Percentiles rank a stretch among this genome's conserved stretches.
These are phyloP conservation scores for Teunomyces aglyptinius DNA, from an alignment of 805 yeast species.

Conservation along the genomic window DNA sequence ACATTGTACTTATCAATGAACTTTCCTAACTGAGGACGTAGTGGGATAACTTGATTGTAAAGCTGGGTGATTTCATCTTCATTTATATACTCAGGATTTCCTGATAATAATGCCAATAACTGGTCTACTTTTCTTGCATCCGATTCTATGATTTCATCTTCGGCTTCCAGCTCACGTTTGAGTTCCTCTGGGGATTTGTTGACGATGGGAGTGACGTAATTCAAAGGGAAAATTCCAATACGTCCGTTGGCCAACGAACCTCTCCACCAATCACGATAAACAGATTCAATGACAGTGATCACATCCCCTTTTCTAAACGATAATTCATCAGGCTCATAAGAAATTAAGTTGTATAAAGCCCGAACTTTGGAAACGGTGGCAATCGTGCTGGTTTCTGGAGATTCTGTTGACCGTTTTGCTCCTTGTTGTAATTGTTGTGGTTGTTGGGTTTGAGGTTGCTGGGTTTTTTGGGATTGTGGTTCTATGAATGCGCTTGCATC, in stretches of 20 bases:
- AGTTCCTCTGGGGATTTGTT: constrained; percentile 64
- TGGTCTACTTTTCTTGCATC: constrained; percentile 61
- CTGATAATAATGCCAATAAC: constrained; percentile 54
- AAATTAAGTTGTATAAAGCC: constrained; percentile 78
- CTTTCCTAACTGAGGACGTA: constrained; percentile 72
- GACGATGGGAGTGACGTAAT: constrained; percentile 79
- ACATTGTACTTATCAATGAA: constrained; percentile 75
- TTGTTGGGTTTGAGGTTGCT: constrained; percentile 9
- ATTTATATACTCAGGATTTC: constrained; percentile 35
- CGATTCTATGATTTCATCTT: constrained; percentile 52
- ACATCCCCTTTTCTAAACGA: constrained; percentile 85
- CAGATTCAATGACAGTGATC: constrained; percentile 81
- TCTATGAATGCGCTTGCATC: constrained; percentile 15
- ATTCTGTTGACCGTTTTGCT: constrained; percentile 9
- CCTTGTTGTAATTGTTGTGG: constrained; percentile 3
- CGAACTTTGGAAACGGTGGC: constrained; percentile 63
- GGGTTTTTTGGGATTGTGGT: constrained; percentile 16
- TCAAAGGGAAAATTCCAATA: constrained; percentile 87
- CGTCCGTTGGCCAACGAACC: constrained; percentile 76
- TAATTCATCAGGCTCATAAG: constrained; percentile 82
- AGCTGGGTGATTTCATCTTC: constrained; percentile 69
- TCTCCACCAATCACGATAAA: constrained; percentile 93
- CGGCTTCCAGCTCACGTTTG: constrained; percentile 47
- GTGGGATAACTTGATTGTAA: constrained; percentile 68
- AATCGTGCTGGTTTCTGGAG: constrained; percentile 29